These are phyloP conservation scores for Hemisphaericaspora subhashii DNA, from an alignment of 1,139 yeast genomes.

Conservation along the genomic window DNA sequence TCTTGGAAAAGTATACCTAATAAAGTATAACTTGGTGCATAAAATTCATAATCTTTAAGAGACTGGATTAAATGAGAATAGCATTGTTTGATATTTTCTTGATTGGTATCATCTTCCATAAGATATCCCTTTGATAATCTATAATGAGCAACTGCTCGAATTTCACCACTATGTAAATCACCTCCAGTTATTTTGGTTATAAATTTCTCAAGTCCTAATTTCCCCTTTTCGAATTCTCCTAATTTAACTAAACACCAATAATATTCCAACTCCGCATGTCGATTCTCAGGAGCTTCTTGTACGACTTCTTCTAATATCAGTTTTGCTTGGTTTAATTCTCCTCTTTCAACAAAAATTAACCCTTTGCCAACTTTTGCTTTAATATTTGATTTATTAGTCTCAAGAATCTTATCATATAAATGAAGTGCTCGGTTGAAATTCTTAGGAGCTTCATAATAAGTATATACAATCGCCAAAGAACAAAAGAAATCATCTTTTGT, in stretches of 20 bases:
- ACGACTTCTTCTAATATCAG: slow-evolving; percentile 52
- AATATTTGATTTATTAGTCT: slow-evolving; percentile 41
- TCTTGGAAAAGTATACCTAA: slow-evolving; percentile 71
- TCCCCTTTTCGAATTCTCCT: slow-evolving; percentile 54
- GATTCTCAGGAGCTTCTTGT: slow-evolving; percentile 49
- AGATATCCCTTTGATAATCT: slow-evolving; percentile 63
- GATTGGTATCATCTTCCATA: slow-evolving; percentile 20
- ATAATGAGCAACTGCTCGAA: slow-evolving; percentile 66
- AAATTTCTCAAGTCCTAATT: slow-evolving; percentile 47
- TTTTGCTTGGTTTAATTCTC: slow-evolving; percentile 55
- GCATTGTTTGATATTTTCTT: slow-evolving; percentile 34
- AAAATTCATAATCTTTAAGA: slow-evolving; percentile 59
- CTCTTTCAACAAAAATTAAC: slow-evolving; percentile 67
- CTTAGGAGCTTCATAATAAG: slow-evolving; percentile 87
- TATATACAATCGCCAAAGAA: slow-evolving; percentile 72
- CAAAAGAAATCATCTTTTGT: slow-evolving; percentile 64
- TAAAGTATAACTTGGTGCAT: slow-evolving; percentile 77
- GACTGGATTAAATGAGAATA: slow-evolving; percentile 61
- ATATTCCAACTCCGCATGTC: slow-evolving; percentile 65
- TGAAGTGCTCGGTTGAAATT: slow-evolving; percentile 74
- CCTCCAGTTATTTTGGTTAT: slow-evolving; percentile 47
- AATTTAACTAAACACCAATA: slow-evolving; percentile 76
- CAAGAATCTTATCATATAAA: slow-evolving; percentile 64
- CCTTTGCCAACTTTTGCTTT: slow-evolving; percentile 83
- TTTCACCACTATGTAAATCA: slow-evolving; percentile 53